Evolutionary conservation across 495 filamentous ascomycete species (phyloP).

Genomic region (Rostrohypoxylon terebratum): DNA sequence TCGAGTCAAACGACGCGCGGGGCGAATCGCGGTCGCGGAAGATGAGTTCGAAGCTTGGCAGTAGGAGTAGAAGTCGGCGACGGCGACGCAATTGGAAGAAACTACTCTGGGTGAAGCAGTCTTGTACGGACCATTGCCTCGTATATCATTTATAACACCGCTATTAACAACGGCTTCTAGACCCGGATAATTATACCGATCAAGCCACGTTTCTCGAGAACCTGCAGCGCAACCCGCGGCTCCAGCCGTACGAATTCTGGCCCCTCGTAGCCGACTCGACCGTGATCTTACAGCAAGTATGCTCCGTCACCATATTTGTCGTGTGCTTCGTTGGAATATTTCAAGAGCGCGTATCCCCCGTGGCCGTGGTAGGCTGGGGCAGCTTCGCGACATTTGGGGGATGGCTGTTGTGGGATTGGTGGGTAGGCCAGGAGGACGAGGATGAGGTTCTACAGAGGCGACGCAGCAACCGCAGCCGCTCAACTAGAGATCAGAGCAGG

Average conservation of each 20-base stretch:
- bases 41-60: constrained; percentile 50
- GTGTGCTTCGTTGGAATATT: constrained; percentile 94
- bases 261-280: constrained; percentile 94
- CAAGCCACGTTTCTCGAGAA: constrained; percentile 95
- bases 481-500: constrained; percentile 42
- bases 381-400: constrained; percentile 86
- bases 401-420: constrained; percentile 91
- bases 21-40: constrained; percentile 62
- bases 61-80: constrained; percentile 68
- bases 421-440: constrained; percentile 73
- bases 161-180: constrained; percentile 55
- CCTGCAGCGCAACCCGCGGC: constrained; percentile 92
- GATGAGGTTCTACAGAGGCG: constrained; percentile 51
- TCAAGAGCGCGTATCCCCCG: constrained; percentile 83
- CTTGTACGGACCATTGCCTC: constrained; percentile 67
- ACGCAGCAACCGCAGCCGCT: constrained; percentile 47
- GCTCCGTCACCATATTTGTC: constrained; percentile 91
- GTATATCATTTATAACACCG: not conserved
- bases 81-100: constrained; percentile 87
- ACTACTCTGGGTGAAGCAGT: constrained; percentile 96
- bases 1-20: constrained; percentile 52
- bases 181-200: constrained; percentile 98
- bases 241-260: constrained; percentile 98
- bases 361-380: constrained; percentile 85
- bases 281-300: constrained; percentile 96